Percentiles rank a stretch among this genome's conserved stretches.
These are phyloP conservation scores for Plasmodium chabaudi DNA, from an alignment of 169 alveolate species.

Conservation along the genomic window DNA sequence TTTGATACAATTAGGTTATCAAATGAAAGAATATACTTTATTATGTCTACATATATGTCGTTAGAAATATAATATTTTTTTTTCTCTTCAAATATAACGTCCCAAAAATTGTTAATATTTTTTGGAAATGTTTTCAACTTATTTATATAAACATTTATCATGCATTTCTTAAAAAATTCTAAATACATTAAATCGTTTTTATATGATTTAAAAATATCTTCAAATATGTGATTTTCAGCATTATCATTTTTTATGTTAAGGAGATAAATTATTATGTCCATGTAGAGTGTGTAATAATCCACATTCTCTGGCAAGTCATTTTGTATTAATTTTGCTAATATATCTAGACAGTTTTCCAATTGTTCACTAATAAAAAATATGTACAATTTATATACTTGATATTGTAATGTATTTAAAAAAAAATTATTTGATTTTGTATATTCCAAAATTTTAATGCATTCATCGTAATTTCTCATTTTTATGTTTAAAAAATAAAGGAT, in stretches of 20 bases:
- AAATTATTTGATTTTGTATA: slow-evolving; percentile 41
- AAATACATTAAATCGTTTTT: slow-evolving; percentile 61
- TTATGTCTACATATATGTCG: neutral
- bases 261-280: slow-evolving; percentile 33
- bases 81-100: neutral
- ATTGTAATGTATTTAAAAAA: slow-evolving; percentile 46
- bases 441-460: slow-evolving; percentile 39
- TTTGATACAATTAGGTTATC: too few species aligned
- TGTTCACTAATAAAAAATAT: slow-evolving; percentile 23
- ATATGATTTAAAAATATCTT: slow-evolving; percentile 17
- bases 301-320: slow-evolving; percentile 35
- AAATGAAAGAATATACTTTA: slow-evolving; percentile 9
- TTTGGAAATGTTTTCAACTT: slow-evolving; percentile 19
- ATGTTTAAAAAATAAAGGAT: slow-evolving; percentile 42
- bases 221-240: neutral
- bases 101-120: slow-evolving; percentile 24
- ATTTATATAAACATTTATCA: slow-evolving; percentile 12
- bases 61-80: neutral
- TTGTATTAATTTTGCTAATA: slow-evolving; percentile 12
- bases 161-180: slow-evolving; percentile 50
- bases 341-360: slow-evolving; percentile 5
- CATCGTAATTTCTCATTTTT: slow-evolving; percentile 57
- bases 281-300: slow-evolving; percentile 49
- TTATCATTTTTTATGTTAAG: slow-evolving; percentile 1
- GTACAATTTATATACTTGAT: slow-evolving; percentile 36